Percentiles rank a stretch among this genome's conserved stretches.
phyloP scores from a whole-genome alignment of 192 early-diverging fungal genomes.

The Linnemannia exigua region DNA sequence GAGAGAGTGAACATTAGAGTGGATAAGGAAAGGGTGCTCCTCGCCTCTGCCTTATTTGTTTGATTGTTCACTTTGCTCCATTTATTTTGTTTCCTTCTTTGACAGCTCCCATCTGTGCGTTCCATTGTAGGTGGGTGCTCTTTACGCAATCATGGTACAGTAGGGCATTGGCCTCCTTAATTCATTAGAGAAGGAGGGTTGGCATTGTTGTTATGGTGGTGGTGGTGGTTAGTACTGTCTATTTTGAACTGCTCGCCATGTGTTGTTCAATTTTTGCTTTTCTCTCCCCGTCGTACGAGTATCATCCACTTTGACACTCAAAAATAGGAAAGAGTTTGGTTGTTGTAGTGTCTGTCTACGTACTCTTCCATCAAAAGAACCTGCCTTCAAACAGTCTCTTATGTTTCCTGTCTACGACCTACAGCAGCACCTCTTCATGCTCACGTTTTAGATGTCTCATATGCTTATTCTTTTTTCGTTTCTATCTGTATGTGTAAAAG shows the following conservation, averaged over 20 bases:
- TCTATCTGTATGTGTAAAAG: not conserved
- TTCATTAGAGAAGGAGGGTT: not conserved
- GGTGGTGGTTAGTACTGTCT: no score
- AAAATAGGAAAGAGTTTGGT: not conserved
- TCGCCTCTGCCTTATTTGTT: not conserved
- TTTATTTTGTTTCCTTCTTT: not conserved
- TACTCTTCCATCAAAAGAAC: not conserved
- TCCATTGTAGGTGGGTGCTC: not conserved
- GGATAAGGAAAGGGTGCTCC: not conserved
- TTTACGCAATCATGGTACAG: not conserved
- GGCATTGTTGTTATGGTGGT: not conserved
- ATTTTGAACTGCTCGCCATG: not conserved
- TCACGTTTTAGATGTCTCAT: not conserved
- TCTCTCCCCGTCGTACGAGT: not conserved
- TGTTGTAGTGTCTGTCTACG: not conserved
- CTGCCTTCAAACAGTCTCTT: not conserved
- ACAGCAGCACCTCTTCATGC: no score
- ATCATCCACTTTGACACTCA: not conserved
- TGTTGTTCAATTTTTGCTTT: not conserved
- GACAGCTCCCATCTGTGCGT: not conserved
- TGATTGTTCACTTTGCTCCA: not conserved
- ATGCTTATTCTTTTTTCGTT: not conserved
- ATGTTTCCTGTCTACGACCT: not conserved
- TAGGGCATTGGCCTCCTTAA: conserved; percentile 2
- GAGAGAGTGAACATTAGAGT: not conserved